Percentiles rank a stretch among this genome's conserved stretches.
Evolutionary conservation across 2,329 filamentous ascomycete genomes (phyloP).

Genomic region (Stachybotrys chartarum): DNA sequence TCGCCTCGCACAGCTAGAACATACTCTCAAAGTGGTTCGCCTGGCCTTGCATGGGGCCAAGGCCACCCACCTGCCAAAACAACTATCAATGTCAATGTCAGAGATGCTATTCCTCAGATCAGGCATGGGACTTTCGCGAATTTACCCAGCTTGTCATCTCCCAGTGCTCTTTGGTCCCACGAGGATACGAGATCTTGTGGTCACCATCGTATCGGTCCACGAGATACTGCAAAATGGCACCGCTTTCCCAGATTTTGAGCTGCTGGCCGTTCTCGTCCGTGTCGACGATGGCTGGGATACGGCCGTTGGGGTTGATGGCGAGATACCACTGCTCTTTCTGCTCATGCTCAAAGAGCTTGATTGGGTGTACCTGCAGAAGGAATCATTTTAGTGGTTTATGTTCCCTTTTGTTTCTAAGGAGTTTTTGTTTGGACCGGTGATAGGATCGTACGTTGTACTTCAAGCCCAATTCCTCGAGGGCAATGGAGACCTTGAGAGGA

Average conservation of each 20-base stretch:
- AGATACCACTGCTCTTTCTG: slow-evolving; percentile 79
- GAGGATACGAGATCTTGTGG: slow-evolving; percentile 69
- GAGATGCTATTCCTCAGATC: not conserved
- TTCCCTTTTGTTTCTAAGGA: not conserved
- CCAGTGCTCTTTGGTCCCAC: slow-evolving; percentile 63
- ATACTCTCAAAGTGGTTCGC: slow-evolving; percentile 68
- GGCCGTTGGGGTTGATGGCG: slow-evolving; percentile 80
- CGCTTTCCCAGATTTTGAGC: slow-evolving; percentile 70
- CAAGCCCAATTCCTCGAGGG: slow-evolving; percentile 70
- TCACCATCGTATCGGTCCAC: slow-evolving; percentile 69
- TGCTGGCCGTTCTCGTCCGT: slow-evolving; percentile 61
- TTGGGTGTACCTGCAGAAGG: slow-evolving; percentile 37
- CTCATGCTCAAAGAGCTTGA: slow-evolving; percentile 59
- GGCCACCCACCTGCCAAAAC: slow-evolving; percentile 66
- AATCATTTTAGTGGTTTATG: too few species aligned
- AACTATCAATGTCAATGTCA: slow-evolving; percentile 23
- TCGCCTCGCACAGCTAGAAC: slow-evolving; percentile 10
- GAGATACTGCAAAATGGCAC: slow-evolving; percentile 73
- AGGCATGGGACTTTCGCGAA: slow-evolving; percentile 1
- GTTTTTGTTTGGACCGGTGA: not conserved
- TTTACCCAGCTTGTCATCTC: slow-evolving; percentile 66
- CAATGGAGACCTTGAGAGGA: slow-evolving; percentile 77
- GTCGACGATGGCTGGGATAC: slow-evolving; percentile 77
- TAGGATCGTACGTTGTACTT: slow-evolving; percentile 53
- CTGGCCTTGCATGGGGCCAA: slow-evolving; percentile 71